phyloP scores from a whole-genome alignment of 208 protist species.

The Leishmania martiniquensis region DNA sequence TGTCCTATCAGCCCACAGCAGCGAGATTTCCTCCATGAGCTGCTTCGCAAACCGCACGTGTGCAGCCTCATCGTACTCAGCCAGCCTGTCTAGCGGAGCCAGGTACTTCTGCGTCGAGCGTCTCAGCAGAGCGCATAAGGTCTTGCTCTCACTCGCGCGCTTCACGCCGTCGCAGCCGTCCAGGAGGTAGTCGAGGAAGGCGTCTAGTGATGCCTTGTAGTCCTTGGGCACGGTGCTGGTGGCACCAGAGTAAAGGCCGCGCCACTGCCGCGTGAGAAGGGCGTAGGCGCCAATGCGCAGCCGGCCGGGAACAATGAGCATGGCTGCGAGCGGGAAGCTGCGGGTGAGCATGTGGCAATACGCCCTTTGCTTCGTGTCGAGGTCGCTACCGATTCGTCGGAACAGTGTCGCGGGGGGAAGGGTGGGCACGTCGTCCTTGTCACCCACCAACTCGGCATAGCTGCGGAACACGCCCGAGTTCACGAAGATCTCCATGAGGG shows the following conservation, averaged over 20 bases:
- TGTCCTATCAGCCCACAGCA: slow-evolving; percentile 17
- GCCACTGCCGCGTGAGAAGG: slow-evolving; percentile 35
- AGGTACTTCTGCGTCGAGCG: slow-evolving; percentile 20
- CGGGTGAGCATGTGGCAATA: slow-evolving; percentile 57
- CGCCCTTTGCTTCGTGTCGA: slow-evolving; percentile 29
- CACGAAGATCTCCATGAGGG: slow-evolving; percentile 55
- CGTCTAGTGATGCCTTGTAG: slow-evolving; percentile 19
- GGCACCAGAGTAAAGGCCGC: slow-evolving; percentile 12
- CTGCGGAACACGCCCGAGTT: slow-evolving; percentile 40
- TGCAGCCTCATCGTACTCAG: slow-evolving; percentile 21
- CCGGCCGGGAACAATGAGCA: slow-evolving; percentile 42
- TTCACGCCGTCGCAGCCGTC: slow-evolving; percentile 18
- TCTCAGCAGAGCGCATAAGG: slow-evolving; percentile 13
- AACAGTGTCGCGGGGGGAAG: slow-evolving; percentile 19
- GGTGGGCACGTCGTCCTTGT: not conserved
- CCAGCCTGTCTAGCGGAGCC: slow-evolving; percentile 18
- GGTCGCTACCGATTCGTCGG: slow-evolving; percentile 10
- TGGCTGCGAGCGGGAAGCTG: slow-evolving; percentile 41
- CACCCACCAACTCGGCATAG: slow-evolving; percentile 30
- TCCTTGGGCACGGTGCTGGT: slow-evolving; percentile 17
- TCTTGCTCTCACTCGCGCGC: slow-evolving; percentile 6
- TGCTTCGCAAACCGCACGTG: slow-evolving; percentile 8
- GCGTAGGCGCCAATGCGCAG: slow-evolving; percentile 48
- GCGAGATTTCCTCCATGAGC: slow-evolving; percentile 23
- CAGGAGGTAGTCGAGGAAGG: slow-evolving; percentile 30